Base-by-base conservation (phyloP, 1,284 basidiomycete genomes). In the Puccinia polysora region DNA sequence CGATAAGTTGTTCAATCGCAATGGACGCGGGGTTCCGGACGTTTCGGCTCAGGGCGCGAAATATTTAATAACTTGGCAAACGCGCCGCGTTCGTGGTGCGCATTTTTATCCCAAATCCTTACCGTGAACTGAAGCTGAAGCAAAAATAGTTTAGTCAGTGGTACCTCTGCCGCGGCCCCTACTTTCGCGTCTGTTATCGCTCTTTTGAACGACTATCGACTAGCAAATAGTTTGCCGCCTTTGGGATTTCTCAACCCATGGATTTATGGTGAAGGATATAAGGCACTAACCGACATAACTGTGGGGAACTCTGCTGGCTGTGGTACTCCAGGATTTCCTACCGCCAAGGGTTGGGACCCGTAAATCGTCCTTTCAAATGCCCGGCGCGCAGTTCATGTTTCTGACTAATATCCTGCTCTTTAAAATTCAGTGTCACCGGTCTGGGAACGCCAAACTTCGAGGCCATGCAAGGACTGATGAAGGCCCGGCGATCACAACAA, bases 111-210 rank as follows among this genome's bases (percentile, higher is more conserved):
- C 1, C 20, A 38, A 64, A 20, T 34, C 74, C n/a, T 74, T 74
- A 15, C 77, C 52, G 53, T 6, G 23, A 4, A 34, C n/a, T 28
- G 30, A 56, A 28, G 30, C 7, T 43, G 23, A 12, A 77, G 80
- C 1, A 25, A 38, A 45, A 15, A 4, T 50, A 36, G 2, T 40
- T 15, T 20, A 64, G 62, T 83, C 50, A 83, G 80, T 43, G 85
- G 85, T n/a, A 86, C 85, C 8, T 84, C 83, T 30, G 84, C 84
- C 1, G 82, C 85, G 2, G 76, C 83, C 7, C 86, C 86, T 0
- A 82, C 84, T 4, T 80, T 85, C 73, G 82, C 82, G 4, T 79
- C 82, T 8, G 80, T 86, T 64, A 78, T 87, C 55, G 81, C 84
- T 0, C 79, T 86, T 75, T 77, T 87, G 36, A 86, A 86, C 76